Conservation (phyloP, 2,329 filamentous ascomycete species). For the Diaporthe velutina region DNA sequence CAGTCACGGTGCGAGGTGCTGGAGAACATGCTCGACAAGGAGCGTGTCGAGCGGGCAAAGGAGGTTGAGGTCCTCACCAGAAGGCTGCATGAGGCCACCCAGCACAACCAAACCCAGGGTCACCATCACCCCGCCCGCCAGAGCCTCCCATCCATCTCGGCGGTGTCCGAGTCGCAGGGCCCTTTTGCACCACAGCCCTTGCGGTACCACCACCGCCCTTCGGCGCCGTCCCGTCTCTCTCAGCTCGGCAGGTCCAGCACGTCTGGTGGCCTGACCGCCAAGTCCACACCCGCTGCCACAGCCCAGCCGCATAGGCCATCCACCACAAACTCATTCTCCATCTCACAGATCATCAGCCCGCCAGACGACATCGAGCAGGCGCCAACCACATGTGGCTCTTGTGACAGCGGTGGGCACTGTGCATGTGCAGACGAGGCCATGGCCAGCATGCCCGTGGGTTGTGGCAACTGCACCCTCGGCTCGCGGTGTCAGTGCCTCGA, state of each 20-base stretch:
- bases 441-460: conserved; percentile 67
- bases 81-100: conserved; percentile 36
- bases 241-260: conserved; percentile 36
- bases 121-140: conserved; percentile 37
- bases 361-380: conserved; percentile 57
- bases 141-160: conserved; percentile 39
- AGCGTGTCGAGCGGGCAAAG: conserved; percentile 60
- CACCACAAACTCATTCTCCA: conserved; percentile 58
- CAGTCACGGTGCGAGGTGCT: conserved; percentile 71
- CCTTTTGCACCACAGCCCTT: conserved; percentile 37
- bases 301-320: conserved; percentile 44
- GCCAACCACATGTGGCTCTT: conserved; percentile 67
- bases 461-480: conserved; percentile 74
- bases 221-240: conserved; percentile 35
- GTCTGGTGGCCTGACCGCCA: conserved; percentile 36
- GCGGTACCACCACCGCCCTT: conserved; percentile 39
- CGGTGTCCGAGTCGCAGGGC: conserved; percentile 30
- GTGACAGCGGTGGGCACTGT: conserved; percentile 65
- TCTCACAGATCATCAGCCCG: conserved; percentile 70
- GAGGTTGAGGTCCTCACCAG: conserved; percentile 37
- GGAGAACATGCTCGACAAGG: conserved; percentile 73
- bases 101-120: neutral
- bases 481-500: conserved; percentile 74
- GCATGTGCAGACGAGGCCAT: conserved; percentile 72
- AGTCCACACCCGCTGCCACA: conserved; percentile 28